Percentiles rank a stretch among this genome's conserved stretches.
Conservation (phyloP, 805 yeast genomes). For the Myxozyma nipponensis region DNA sequence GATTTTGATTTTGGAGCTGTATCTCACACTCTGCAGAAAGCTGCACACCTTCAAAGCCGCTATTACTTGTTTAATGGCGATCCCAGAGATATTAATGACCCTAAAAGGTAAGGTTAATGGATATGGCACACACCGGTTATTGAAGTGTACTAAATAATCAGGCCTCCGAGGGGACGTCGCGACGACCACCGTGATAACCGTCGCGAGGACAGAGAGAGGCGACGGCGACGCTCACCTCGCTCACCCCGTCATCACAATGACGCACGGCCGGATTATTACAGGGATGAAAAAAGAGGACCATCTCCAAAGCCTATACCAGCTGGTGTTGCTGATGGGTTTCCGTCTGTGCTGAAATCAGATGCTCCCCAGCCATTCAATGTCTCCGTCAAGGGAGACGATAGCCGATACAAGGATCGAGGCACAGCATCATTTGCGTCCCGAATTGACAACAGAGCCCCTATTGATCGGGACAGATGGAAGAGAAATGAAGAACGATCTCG, state of each 20-base stretch:
- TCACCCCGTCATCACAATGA: not conserved
- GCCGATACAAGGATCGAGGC: not conserved
- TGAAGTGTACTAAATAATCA: no score
- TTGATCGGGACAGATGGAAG: not conserved
- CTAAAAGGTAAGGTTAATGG: not conserved
- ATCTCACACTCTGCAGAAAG: conserved; percentile 34
- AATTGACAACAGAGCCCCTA: not conserved
- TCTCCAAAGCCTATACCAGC: not conserved
- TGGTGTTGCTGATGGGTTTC: not conserved
- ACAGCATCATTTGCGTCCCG: not conserved
- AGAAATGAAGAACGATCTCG: not conserved
- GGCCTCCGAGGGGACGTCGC: not conserved
- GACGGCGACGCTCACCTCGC: not conserved
- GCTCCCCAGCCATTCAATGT: not conserved
- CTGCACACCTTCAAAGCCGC: conserved; percentile 53
- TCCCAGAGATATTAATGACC: conserved; percentile 42
- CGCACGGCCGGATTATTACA: no score
- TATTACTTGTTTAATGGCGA: conserved; percentile 64
- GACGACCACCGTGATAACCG: not conserved
- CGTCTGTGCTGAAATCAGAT: not conserved
- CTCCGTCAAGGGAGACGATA: not conserved
- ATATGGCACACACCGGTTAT: no score
- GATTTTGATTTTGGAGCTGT: not conserved
- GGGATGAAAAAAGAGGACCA: not conserved
- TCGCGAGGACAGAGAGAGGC: not conserved